These are phyloP conservation scores for Cryphonectria naterciae DNA, from an alignment of 2,329 filamentous ascomycete genomes.

Conservation along the genomic window DNA sequence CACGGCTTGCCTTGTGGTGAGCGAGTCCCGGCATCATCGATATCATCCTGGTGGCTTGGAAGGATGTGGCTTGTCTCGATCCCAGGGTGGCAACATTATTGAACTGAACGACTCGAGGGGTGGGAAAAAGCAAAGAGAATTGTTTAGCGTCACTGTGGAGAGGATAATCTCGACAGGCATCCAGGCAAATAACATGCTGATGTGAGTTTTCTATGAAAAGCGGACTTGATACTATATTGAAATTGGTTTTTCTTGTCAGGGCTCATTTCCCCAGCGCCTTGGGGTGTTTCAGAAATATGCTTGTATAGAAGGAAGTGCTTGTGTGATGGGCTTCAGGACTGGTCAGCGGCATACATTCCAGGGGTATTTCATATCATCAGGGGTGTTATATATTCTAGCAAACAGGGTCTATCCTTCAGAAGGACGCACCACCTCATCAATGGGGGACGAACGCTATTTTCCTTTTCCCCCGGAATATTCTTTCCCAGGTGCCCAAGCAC, in stretches of 20 bases:
- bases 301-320: not conserved
- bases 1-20: not conserved
- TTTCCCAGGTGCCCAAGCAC: not conserved
- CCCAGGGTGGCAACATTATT: not conserved
- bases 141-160: not conserved
- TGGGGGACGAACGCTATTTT: conserved; percentile 8
- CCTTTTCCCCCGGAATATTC: not conserved
- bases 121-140: not conserved
- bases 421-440: not conserved
- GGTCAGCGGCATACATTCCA: not conserved
- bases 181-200: conserved; percentile 2
- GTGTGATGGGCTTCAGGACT: not conserved
- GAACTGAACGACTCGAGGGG: not conserved
- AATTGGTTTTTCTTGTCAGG: not conserved
- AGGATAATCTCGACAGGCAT: not conserved
- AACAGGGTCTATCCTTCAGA: not conserved
- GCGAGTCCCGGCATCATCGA: not conserved
- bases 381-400: not conserved
- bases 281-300: not conserved
- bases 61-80: not conserved
- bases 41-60: not conserved
- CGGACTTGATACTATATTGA: conserved; percentile 1
- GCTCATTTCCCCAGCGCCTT: not conserved
- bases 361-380: not conserved
- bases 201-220: conserved; percentile 3